Percentiles rank a stretch among this genome's conserved stretches.
Evolutionary conservation across 2,329 filamentous ascomycete genomes (phyloP).

Genomic region (Xylariaceae sp.): DNA sequence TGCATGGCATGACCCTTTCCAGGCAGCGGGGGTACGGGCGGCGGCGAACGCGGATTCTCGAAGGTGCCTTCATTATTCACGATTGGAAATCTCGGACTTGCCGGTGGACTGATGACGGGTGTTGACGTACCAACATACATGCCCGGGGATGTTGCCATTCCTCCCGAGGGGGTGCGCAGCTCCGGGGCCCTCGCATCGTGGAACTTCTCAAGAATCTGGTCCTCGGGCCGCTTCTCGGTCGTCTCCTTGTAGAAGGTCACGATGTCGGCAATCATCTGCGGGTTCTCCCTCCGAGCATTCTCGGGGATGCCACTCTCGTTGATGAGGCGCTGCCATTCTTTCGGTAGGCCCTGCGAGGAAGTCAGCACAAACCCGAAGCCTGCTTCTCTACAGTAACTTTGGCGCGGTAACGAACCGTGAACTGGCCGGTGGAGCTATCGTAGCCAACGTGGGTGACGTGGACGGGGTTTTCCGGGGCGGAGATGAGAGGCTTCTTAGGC

Average conservation of each 20-base stretch:
- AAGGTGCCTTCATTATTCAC: constrained; percentile 89
- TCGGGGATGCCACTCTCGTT: constrained; percentile 94
- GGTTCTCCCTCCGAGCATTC: constrained; percentile 91
- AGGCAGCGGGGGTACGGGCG: constrained; percentile 69
- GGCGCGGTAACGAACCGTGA: constrained; percentile 60
- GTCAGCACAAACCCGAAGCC: constrained; percentile 11
- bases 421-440: constrained; percentile 92
- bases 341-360: constrained; percentile 67
- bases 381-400: constrained; percentile 1
- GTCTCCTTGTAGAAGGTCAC: constrained; percentile 97
- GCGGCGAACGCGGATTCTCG: constrained; percentile 89
- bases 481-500: constrained; percentile 86
- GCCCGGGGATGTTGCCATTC: constrained; percentile 41
- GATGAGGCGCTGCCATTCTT: constrained; percentile 95
- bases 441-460: constrained; percentile 98
- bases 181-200: constrained; percentile 67
- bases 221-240: constrained; percentile 69
- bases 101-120: constrained; percentile 66
- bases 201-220: constrained; percentile 93
- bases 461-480: constrained; percentile 94
- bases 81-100: constrained; percentile 76
- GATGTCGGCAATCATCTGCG: constrained; percentile 91
- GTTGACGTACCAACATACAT: constrained; percentile 52
- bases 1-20: constrained; percentile 35
- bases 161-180: constrained; percentile 36